phyloP scores from a whole-genome alignment of 306 rosid species.

The Adenanthera pavonina region DNA sequence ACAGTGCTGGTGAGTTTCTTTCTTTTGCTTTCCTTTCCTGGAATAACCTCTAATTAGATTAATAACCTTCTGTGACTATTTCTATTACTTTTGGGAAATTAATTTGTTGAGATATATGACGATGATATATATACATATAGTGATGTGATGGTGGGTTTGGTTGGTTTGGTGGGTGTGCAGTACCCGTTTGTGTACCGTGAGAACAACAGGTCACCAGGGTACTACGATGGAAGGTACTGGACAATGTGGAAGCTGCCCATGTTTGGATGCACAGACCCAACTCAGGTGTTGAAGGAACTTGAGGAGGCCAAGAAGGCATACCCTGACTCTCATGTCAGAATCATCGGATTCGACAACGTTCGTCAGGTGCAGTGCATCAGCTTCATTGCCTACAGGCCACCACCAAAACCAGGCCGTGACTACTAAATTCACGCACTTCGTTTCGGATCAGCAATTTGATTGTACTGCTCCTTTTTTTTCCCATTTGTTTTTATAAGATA shows the following conservation, averaged over 20 bases:
- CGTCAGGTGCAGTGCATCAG: constrained; percentile 89
- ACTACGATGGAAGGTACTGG: constrained; percentile 94
- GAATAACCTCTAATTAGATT: too few species aligned
- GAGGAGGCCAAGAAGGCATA: background rate
- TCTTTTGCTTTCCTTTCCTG: background rate
- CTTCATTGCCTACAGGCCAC: constrained; percentile 78
- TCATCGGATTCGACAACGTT: constrained; percentile 87
- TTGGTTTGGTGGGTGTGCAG: background rate
- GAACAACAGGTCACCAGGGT: constrained; percentile 66
- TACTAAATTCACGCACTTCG: background rate
- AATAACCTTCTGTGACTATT: too few species aligned
- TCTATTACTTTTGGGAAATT: too few species aligned
- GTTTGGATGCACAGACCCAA: constrained; percentile 68
- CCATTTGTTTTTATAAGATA: background rate
- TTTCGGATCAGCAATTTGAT: too few species aligned
- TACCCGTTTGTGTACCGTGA: constrained; percentile 55
- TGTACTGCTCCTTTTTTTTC: background rate
- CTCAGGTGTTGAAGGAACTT: constrained; percentile 35
- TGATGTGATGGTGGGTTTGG: background rate
- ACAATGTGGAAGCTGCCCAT: constrained; percentile 95
- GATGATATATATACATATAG: too few species aligned
- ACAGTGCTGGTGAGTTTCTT: constrained; percentile 49
- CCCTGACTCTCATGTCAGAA: constrained; percentile 53
- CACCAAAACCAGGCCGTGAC: background rate
- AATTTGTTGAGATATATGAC: too few species aligned